Conservation (phyloP, 176 grass and related monocot genomes). For the Themeda triandra region DNA sequence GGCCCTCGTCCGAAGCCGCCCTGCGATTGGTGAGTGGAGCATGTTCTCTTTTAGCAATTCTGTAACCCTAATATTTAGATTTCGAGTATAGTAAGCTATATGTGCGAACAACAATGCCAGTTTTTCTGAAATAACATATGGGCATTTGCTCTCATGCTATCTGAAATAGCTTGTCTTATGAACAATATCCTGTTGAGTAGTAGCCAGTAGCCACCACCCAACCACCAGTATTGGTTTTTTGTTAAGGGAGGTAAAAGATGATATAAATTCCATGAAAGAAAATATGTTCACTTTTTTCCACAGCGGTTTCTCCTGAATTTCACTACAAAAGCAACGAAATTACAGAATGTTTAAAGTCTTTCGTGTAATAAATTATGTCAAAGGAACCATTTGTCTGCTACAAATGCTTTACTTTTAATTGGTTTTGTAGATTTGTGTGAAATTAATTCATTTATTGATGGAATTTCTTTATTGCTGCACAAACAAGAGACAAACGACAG, state of each 20-base stretch:
- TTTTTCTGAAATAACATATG: not conserved
- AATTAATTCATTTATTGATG: not conserved
- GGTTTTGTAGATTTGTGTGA: not conserved
- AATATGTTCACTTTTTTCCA: not conserved
- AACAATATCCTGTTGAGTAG: not conserved
- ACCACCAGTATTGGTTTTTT: not conserved
- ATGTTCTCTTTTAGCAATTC: not conserved
- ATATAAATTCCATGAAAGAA: not conserved
- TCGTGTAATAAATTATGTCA: no score
- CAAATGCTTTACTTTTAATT: not conserved
- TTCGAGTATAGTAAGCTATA: not conserved
- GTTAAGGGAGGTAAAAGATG: not conserved
- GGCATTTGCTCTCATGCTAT: not conserved
- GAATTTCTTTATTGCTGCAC: not conserved
- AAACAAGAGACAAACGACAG: not conserved
- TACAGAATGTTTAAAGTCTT: no score
- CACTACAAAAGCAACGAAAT: no score
- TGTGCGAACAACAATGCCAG: not conserved
- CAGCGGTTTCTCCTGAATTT: no score
- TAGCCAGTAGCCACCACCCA: not conserved
- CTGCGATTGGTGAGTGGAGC: conserved; percentile 44
- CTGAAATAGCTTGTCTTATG: not conserved
- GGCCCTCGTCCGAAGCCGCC: conserved; percentile 26
- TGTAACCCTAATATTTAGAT: not conserved
- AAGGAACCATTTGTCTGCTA: not conserved